Conservation (phyloP, 805 yeast species). For the Kuraishia ogatae region DNA sequence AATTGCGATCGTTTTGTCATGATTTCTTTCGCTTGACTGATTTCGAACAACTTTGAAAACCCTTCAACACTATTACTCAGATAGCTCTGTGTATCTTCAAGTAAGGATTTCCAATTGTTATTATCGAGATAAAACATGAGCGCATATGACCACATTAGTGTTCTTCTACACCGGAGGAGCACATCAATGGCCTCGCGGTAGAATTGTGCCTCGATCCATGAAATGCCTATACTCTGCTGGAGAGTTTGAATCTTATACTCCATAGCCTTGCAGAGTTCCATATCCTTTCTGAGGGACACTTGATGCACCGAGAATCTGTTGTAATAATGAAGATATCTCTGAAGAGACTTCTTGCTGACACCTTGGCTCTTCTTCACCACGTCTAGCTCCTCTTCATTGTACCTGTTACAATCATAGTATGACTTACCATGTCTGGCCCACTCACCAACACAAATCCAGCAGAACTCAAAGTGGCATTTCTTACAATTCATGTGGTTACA, state of each 20-base stretch:
- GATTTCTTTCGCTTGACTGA: conserved; percentile 15
- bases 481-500: conserved; percentile 94
- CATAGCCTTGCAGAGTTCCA: conserved; percentile 50
- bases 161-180: conserved; percentile 59
- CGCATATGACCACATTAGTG: conserved; percentile 88
- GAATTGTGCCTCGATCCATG: conserved; percentile 88
- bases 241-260: conserved; percentile 54
- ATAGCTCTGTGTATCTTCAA: conserved; percentile 54
- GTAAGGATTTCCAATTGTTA: conserved; percentile 44
- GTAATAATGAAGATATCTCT: conserved; percentile 68
- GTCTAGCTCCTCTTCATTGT: conserved; percentile 32
- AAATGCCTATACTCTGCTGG: conserved; percentile 55
- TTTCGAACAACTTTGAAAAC: conserved; percentile 24
- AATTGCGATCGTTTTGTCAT: conserved; percentile 5
- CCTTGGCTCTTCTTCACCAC: conserved; percentile 30
- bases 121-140: conserved; percentile 56
- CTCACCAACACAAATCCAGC: conserved; percentile 83
- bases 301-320: conserved; percentile 71
- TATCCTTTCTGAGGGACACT: conserved; percentile 65
- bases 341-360: conserved; percentile 38
- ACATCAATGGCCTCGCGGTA: conserved; percentile 63
- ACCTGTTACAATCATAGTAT: conserved; percentile 62
- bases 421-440: conserved; percentile 66
- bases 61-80: conserved; percentile 16
- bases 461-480: conserved; percentile 70